These are phyloP conservation scores for Phytophthora melonis DNA, from an alignment of 352 stramenopile species.

Conservation along the genomic window DNA sequence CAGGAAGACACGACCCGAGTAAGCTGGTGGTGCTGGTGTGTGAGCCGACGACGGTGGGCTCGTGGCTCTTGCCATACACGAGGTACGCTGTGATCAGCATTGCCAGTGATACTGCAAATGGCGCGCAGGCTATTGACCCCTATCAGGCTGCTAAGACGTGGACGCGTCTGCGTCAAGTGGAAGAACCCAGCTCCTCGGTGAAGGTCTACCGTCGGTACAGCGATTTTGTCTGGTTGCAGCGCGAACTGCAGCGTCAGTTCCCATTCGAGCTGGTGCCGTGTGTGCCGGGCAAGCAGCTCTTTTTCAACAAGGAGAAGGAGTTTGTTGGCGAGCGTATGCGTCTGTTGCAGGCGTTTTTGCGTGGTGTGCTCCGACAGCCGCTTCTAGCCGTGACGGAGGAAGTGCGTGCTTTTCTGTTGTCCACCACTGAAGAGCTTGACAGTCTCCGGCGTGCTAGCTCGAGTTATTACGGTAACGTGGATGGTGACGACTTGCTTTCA, in stretches of 20 bases:
- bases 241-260: slow-evolving; percentile 69
- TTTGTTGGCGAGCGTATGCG: slow-evolving; percentile 90
- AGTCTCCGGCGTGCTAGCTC: slow-evolving; percentile 62
- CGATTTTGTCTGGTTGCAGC: slow-evolving; percentile 88
- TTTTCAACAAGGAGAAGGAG: slow-evolving; percentile 88
- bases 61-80: slow-evolving; percentile 87
- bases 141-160: slow-evolving; percentile 81
- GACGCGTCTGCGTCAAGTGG: slow-evolving; percentile 78
- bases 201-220: slow-evolving; percentile 89
- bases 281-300: slow-evolving; percentile 80
- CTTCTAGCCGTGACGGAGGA: slow-evolving; percentile 74
- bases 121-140: slow-evolving; percentile 57
- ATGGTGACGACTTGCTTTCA: slow-evolving; percentile 53
- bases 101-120: slow-evolving; percentile 59
- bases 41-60: slow-evolving; percentile 82
- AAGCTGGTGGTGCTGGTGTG: slow-evolving; percentile 86
- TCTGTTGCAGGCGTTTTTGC: slow-evolving; percentile 80
- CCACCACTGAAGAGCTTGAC: slow-evolving; percentile 86
- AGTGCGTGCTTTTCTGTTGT: slow-evolving; percentile 77
- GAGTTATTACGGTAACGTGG: slow-evolving; percentile 49
- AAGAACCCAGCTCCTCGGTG: slow-evolving; percentile 75
- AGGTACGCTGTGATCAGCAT: slow-evolving; percentile 87
- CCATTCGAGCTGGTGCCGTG: slow-evolving; percentile 81
- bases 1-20: slow-evolving; percentile 76
- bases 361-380: slow-evolving; percentile 74